Percentiles rank a stretch among this genome's conserved stretches.
Evolutionary conservation across 202 grass and related monocot genomes (phyloP).

Genomic region (Schoenoplectus triqueter): DNA sequence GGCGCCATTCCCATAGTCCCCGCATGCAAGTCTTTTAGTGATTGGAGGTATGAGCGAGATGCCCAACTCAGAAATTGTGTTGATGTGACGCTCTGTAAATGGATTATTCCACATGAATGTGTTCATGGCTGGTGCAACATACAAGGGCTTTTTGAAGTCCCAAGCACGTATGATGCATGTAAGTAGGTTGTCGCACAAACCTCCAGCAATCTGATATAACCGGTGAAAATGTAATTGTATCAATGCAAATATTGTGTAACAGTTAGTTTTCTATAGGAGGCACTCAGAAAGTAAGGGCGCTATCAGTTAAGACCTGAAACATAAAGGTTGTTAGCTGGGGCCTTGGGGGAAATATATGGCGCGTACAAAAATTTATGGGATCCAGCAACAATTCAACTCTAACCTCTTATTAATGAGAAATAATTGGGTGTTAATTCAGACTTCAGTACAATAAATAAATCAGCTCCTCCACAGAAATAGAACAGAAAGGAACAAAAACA

Average conservation of each 20-base stretch:
- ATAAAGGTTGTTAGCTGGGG: background rate
- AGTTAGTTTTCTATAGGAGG: background rate
- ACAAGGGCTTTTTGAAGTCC: slow-evolving; percentile 81
- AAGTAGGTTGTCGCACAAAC: slow-evolving; percentile 91
- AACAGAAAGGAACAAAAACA: background rate
- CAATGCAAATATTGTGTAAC: background rate
- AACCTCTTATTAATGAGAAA: background rate
- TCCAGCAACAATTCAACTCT: too few relatives aligned
- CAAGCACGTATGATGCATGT: slow-evolving; percentile 89
- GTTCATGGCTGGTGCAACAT: slow-evolving; percentile 93
- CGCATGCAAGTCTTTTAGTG: slow-evolving; percentile 64
- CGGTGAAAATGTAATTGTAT: background rate
- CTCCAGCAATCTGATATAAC: slow-evolving; percentile 68
- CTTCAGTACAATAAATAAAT: background rate
- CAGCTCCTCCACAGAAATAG: background rate
- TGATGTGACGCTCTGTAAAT: slow-evolving; percentile 73
- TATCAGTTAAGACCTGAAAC: background rate
- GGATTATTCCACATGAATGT: slow-evolving; percentile 86
- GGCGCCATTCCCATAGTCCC: slow-evolving; percentile 83
- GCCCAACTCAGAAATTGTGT: slow-evolving; percentile 56
- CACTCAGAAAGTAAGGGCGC: background rate
- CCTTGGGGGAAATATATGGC: too few relatives aligned
- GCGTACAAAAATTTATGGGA: too few relatives aligned
- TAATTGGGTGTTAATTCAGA: background rate
- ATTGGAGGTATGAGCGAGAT: slow-evolving; percentile 63